Evolutionary conservation across 176 grass and related monocot genomes (phyloP).

Genomic region (Rhipidocladum racemiflorum): DNA sequence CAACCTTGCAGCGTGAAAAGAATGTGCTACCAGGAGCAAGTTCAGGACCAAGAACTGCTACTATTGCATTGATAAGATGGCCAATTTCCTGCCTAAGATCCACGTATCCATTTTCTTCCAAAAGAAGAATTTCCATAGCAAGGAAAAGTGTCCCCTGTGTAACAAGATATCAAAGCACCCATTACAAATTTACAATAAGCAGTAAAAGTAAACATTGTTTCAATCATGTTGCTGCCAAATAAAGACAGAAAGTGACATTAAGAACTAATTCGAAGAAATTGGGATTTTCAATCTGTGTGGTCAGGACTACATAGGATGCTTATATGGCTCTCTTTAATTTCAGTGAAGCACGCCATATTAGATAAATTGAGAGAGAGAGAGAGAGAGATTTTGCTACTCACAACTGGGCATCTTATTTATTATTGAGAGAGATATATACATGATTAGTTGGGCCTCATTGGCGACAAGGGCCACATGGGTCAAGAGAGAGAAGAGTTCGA

Average conservation of each 20-base stretch:
- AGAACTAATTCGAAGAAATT: constrained; percentile 18
- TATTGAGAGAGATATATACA: too few relatives aligned
- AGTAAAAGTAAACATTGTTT: constrained; percentile 9
- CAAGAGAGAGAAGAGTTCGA: too few relatives aligned
- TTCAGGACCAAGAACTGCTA: constrained; percentile 97
- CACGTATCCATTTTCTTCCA: constrained; percentile 86
- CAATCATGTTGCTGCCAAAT: neutral
- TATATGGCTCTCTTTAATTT: constrained; percentile 14
- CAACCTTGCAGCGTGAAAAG: constrained; percentile 99
- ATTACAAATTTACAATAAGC: constrained; percentile 28
- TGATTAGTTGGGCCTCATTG: too few relatives aligned
- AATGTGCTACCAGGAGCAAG: constrained; percentile 87
- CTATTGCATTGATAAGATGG: constrained; percentile 89
- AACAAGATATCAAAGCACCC: constrained; percentile 42
- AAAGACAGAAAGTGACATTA: neutral
- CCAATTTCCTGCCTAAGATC: constrained; percentile 94
- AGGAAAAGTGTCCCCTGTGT: constrained; percentile 85
- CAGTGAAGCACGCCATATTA: neutral
- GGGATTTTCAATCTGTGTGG: neutral
- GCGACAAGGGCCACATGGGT: too few relatives aligned
- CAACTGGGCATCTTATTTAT: too few relatives aligned
- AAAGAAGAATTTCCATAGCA: constrained; percentile 94
- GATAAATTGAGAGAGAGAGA: too few relatives aligned
- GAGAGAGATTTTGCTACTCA: too few relatives aligned
- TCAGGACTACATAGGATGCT: neutral